Conservation (phyloP, 2,329 filamentous ascomycete genomes). For the Zymoseptoria brevis region DNA sequence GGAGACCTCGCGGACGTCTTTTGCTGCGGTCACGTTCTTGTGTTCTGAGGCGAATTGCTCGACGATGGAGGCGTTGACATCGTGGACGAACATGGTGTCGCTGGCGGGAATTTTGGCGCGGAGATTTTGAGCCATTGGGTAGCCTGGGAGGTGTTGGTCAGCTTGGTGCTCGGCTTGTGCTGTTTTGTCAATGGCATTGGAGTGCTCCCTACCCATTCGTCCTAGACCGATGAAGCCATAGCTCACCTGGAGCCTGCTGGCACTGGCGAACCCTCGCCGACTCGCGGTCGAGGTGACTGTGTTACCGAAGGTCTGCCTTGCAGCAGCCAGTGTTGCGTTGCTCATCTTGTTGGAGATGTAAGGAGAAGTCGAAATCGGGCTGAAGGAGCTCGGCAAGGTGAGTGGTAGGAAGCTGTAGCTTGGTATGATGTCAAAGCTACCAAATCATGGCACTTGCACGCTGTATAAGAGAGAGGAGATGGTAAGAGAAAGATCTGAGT, state of each 20-base stretch:
- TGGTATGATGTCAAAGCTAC: background rate
- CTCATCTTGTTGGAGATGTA: slow-evolving; percentile 7
- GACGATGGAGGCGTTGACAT: slow-evolving; percentile 53
- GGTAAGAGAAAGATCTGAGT: background rate
- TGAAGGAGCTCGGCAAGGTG: background rate
- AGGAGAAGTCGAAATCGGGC: background rate
- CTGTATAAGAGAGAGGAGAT: background rate
- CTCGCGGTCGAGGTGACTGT: slow-evolving; percentile 15
- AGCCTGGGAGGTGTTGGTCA: slow-evolving; percentile 39
- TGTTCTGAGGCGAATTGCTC: slow-evolving; percentile 50
- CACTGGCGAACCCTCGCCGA: slow-evolving; percentile 39
- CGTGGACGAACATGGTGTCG: slow-evolving; percentile 57
- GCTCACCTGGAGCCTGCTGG: slow-evolving; percentile 33
- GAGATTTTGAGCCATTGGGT: slow-evolving; percentile 65
- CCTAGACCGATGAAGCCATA: slow-evolving; percentile 47
- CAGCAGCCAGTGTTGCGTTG: slow-evolving; percentile 10
- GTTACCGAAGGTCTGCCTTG: slow-evolving; percentile 13
- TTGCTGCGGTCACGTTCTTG: slow-evolving; percentile 47
- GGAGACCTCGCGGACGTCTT: slow-evolving; percentile 53
- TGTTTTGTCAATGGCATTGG: slow-evolving; percentile 1
- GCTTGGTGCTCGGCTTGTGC: slow-evolving; percentile 8
- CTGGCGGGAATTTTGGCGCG: slow-evolving; percentile 55
- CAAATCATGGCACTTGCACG: background rate
- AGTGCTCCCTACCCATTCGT: slow-evolving; percentile 38
- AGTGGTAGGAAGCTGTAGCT: background rate